Evolutionary conservation across 192 early-diverging fungal genomes (phyloP).

Genomic region (Rhizophlyctis rosea): DNA sequence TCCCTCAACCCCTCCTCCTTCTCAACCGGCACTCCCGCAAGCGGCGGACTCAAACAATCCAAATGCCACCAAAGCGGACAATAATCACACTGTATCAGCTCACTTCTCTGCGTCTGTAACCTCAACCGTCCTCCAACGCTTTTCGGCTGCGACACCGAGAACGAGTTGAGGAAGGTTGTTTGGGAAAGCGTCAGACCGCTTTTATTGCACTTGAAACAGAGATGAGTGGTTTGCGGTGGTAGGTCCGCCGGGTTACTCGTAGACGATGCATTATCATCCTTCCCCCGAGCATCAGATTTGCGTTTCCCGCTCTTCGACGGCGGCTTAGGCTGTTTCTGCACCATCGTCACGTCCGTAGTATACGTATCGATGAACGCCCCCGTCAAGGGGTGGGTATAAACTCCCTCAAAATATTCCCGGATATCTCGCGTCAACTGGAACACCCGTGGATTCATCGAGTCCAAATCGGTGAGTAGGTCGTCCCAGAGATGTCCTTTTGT

Average conservation of each 20-base stretch:
- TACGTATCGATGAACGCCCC: constrained; percentile 48
- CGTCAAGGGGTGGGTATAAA: constrained; percentile 42
- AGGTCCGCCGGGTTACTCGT: constrained; percentile 2
- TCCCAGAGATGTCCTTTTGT: too few relatives aligned
- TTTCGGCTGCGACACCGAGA: constrained; percentile 12
- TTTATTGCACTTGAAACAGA: constrained; percentile 30
- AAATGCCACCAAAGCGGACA: constrained; percentile 52
- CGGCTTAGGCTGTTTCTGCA: constrained; percentile 2
- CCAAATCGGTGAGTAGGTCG: constrained; percentile 24
- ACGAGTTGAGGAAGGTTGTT: constrained; percentile 23
- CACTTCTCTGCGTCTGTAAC: constrained; percentile 26
- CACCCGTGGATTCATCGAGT: constrained; percentile 35
- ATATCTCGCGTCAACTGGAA: constrained; percentile 46
- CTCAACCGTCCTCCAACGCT: neutral
- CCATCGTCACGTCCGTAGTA: constrained; percentile 31
- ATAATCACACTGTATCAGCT: constrained; percentile 50
- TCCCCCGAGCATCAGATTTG: constrained; percentile 1
- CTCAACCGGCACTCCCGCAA: constrained; percentile 35
- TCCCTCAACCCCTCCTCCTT: constrained; percentile 19
- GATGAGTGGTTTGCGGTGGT: neutral
- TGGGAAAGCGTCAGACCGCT: constrained; percentile 8
- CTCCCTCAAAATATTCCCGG: constrained; percentile 20
- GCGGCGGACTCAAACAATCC: constrained; percentile 48
- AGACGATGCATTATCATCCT: neutral
- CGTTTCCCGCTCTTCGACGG: constrained; percentile 1